These are phyloP conservation scores for Fermentozyma sake DNA, from an alignment of 1,139 yeast species.

Conservation along the genomic window DNA sequence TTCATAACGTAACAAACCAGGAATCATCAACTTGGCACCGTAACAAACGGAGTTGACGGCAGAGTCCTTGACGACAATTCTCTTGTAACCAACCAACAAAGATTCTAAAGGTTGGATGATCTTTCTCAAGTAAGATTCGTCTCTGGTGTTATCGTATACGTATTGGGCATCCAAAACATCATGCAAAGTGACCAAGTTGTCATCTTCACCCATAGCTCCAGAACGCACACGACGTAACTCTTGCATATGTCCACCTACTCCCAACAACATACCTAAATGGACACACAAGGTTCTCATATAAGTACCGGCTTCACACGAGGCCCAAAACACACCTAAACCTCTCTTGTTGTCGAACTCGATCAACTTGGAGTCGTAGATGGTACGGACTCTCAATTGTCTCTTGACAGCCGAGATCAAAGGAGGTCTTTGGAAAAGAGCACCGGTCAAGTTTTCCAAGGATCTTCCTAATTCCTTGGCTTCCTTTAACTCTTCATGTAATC, in stretches of 20 bases:
- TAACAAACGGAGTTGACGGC: constrained; percentile 98
- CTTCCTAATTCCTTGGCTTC: constrained; percentile 90
- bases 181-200: constrained; percentile 90
- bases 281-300: constrained; percentile 99
- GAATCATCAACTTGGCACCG: constrained; percentile 98
- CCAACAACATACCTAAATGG: constrained; percentile 94
- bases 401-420: constrained; percentile 98
- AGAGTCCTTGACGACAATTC: constrained; percentile 95
- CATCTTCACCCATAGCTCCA: constrained; percentile 89
- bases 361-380: constrained; percentile 92
- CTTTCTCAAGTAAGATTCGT: constrained; percentile 90
- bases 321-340: constrained; percentile 98
- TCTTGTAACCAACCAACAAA: constrained; percentile 87
- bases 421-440: constrained; percentile 98
- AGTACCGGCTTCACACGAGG: constrained; percentile 99
- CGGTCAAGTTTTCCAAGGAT: constrained; percentile 88
- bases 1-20: constrained; percentile 95
- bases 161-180: constrained; percentile 98
- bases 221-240: constrained; percentile 98
- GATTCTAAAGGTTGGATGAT: constrained; percentile 95
- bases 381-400: constrained; percentile 97
- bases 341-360: constrained; percentile 96
- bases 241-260: constrained; percentile 99
- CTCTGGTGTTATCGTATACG: constrained; percentile 95
- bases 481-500: constrained; percentile 88